A percentile compares a stretch with the other conserved stretches of the same genome.
Evolutionary conservation across 2,329 filamentous ascomycete species (phyloP).

Genomic region (Pseudogymnoascus sp.): DNA sequence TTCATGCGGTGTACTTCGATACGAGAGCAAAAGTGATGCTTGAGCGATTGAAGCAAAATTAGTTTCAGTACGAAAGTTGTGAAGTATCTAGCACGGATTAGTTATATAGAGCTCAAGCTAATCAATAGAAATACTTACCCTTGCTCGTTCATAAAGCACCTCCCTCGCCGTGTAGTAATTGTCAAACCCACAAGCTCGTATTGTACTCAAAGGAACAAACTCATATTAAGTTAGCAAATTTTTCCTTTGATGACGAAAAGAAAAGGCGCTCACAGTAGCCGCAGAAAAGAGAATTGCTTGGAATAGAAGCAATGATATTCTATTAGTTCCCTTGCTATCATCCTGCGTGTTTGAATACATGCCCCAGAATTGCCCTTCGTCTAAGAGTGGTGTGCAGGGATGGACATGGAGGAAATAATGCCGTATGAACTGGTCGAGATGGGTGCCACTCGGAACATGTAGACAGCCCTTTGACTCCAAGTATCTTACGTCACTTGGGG

Average conservation of each 20-base stretch:
- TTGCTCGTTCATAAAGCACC: background rate
- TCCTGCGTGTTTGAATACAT: background rate
- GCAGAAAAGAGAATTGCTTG: background rate
- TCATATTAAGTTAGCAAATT: background rate
- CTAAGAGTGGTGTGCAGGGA: background rate
- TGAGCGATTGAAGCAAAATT: background rate
- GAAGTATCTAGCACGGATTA: background rate
- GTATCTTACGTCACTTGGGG: background rate
- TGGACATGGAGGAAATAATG: background rate
- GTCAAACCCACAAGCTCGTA: background rate
- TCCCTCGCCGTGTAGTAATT: background rate
- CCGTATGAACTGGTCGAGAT: background rate
- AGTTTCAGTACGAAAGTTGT: background rate
- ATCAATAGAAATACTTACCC: background rate
- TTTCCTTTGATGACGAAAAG: background rate
- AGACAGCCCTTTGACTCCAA: background rate
- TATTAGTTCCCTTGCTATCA: background rate
- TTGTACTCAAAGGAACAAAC: background rate
- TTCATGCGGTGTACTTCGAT: background rate
- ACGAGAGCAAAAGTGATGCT: background rate
- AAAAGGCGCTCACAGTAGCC: background rate
- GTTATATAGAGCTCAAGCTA: background rate
- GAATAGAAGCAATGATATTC: background rate
- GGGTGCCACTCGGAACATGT: background rate
- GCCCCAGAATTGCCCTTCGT: background rate